Base-by-base conservation (phyloP, 768 basidiomycete genomes). In the Galerina marginata region DNA sequence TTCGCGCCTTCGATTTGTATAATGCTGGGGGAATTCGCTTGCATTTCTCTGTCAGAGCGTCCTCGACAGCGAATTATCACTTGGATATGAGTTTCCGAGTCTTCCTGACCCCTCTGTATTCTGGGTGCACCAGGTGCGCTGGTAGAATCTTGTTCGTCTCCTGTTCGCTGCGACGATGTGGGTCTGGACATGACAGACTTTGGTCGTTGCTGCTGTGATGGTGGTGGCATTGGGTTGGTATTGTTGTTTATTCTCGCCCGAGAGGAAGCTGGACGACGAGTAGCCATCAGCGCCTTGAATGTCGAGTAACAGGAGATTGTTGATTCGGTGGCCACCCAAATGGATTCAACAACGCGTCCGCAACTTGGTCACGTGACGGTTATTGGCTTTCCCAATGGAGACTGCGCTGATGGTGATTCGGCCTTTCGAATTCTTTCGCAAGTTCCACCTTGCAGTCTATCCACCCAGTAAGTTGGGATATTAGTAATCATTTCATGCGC, bases 61-160 rank as follows among this genome's bases (percentile, higher is more conserved):
- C 86, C 86, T 70, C 96, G 83, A 72, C 92, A 96, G 15, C 96
- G 87, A 47, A 99, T 86, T 9, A 95, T 93, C 15, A 99, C 96
- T 73, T 94, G 91, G 11, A 99, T 99, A 69, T 97, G 93, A 7
- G 87, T 87, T 71, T 92, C 94, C 3, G 79, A 69, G 25, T 84
- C 86, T n/a, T 80, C 80, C 20, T 71, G 69, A 36, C 26, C 65
- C 58, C 54, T 70, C 52, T 74, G 62, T 38, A 53, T 42, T 56
- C 57, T 64, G 37, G 47, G 51, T 33, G 49, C 37, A 20, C 39
- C 44, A n/a, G 39, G 3, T 33, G 50, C 23, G 49, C 50, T 60
- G 7, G 47, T 43, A 14, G 63, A 62, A 40, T 63, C 61, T 36
- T 59, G 57, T 26, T 62, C 66, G 10, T 64, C 60, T 6, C 11